Percentiles rank a stretch among this genome's conserved stretches.
phyloP scores from a whole-genome alignment of 192 early-diverging fungal genomes.

The Pilobolus umbonatus region DNA sequence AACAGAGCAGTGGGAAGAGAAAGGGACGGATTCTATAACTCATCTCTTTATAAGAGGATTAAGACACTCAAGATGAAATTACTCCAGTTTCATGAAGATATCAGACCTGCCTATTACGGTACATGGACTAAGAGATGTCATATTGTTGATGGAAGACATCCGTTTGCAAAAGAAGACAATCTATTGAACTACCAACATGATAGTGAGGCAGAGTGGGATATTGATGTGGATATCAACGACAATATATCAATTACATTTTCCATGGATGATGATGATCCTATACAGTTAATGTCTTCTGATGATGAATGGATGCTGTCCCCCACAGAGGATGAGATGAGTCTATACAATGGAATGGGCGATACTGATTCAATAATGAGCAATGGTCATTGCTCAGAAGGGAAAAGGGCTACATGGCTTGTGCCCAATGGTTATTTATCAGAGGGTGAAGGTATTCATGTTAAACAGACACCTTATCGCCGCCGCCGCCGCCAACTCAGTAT shows the following conservation, averaged over 20 bases:
- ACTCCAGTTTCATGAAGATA: conserved; percentile 64
- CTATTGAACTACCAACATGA: conserved; percentile 82
- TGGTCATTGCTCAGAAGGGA: too few species aligned
- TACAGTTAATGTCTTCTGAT: conserved; percentile 76
- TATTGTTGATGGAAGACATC: conserved; percentile 49
- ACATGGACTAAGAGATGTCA: conserved; percentile 72
- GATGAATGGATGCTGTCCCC: conserved; percentile 49
- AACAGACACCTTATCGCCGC: neutral
- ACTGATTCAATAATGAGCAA: too few species aligned
- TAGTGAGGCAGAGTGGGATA: conserved; percentile 89
- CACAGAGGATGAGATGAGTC: conserved; percentile 47
- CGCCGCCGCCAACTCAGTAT: neutral
- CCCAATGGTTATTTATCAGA: conserved; percentile 83
- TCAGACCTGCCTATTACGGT: conserved; percentile 74
- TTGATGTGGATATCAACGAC: conserved; percentile 85
- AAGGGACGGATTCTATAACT: conserved; percentile 28
- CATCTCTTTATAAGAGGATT: conserved; percentile 20
- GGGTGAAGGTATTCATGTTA: conserved; percentile 50
- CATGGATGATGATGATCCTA: too few species aligned
- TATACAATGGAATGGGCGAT: too few species aligned
- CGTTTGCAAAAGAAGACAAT: conserved; percentile 57
- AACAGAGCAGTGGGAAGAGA: conserved; percentile 10
- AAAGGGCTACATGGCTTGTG: conserved; percentile 67
- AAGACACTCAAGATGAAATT: conserved; percentile 49
- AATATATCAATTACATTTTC: too few species aligned